Evolutionary conservation across 2,329 filamentous ascomycete genomes (phyloP), one percentile per base, ranked within the genome.

Genomic region (Plectosphaerella cucumerina): DNA sequence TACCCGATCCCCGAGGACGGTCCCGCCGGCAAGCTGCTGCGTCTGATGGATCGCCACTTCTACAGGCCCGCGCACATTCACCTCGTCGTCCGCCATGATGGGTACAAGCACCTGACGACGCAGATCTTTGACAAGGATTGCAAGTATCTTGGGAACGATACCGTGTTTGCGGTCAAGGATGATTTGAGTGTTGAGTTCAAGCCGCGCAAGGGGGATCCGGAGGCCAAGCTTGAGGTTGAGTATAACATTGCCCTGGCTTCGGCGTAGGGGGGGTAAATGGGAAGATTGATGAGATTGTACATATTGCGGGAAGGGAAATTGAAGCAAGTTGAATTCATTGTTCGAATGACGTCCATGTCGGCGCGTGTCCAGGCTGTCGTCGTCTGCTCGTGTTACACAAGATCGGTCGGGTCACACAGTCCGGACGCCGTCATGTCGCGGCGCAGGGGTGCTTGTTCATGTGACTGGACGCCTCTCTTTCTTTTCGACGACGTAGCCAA

Each of bases 111-210:
- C 0, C 77, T 95, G 45, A 87, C 85, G 0, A 79, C 77, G 1
- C 89, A 94, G 65, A 84, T 94, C 50, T 93, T 90, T 63, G 87
- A 90, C 64, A 72, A 75, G 51, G 75, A 81, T 54, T 82, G 84
- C 65, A 75, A 79, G 55, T 84, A 88, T 58, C 71, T 89, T 20
- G 59, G 59, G 6, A 69, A 73, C 42, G 78, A 82, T 56, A 69
- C 71, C 5, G 78, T 80, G 9, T 82, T 79, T 52, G 78, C 78
- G 0, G 76, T 80, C 50, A 81, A 81, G 68, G 67, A 75, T 21
- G 76, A 75, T 22, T 60, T 81, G 35, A 60, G 69, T 4, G 71
- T 77, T 0, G 59, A 62, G 33, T 78, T 79, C 54, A 60, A 62
- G 51, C 64, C 66, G 8, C 61, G 65, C 6, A 54, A 65, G 48